phyloP scores from a whole-genome alignment of 2,329 filamentous ascomycete genomes.

The Sporothrix phasma region DNA sequence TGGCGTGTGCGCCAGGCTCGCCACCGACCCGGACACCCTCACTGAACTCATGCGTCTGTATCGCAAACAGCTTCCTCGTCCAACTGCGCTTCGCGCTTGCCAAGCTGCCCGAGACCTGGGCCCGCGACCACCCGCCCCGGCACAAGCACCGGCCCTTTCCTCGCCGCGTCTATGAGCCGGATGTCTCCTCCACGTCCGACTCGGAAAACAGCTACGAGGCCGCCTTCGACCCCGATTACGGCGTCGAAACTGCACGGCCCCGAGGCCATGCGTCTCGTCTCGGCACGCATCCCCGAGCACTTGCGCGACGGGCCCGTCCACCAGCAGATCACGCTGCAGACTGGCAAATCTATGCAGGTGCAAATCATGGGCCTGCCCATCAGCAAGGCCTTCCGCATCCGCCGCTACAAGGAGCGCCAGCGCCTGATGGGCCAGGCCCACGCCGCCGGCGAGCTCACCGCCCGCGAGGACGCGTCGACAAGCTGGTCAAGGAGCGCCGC shows the following conservation, averaged over 20 bases:
- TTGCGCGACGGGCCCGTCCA: background rate
- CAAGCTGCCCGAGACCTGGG: background rate
- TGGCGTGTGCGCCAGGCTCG: background rate
- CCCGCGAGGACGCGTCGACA: background rate
- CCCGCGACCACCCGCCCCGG: background rate
- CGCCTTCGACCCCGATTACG: background rate
- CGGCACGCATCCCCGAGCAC: background rate
- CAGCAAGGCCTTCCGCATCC: background rate
- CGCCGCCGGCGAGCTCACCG: background rate
- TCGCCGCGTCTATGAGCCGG: background rate
- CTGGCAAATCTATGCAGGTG: background rate
- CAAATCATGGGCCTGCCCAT: slow-evolving; percentile 12
- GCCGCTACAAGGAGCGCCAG: background rate
- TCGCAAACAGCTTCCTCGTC: slow-evolving; percentile 15
- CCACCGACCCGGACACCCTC: background rate
- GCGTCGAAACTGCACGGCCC: background rate
- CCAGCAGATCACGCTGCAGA: background rate
- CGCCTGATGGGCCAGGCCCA: background rate
- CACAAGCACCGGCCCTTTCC: background rate
- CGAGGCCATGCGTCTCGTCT: background rate
- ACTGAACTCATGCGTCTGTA: background rate
- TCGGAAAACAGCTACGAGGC: background rate
- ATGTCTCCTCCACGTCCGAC: background rate
- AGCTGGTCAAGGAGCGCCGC: background rate
- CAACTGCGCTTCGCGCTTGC: slow-evolving; percentile 6